Evolutionary conservation across 306 rosid genomes (phyloP).

Genomic region (barrel medic (Medicago truncatula)): DNA sequence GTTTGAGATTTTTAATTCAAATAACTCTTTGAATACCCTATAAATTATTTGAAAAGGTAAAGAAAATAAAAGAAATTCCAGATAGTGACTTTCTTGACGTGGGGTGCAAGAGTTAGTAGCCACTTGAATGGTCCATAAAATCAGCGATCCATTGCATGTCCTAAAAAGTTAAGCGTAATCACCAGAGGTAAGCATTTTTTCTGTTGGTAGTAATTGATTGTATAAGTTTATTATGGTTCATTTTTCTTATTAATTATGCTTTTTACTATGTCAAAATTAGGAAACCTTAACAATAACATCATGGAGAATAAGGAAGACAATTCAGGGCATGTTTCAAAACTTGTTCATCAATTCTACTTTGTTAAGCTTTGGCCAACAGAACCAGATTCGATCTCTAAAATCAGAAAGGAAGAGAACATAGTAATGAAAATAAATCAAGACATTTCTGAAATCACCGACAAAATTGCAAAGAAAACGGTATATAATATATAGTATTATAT

Average conservation of each 20-base stretch:
- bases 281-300: background rate
- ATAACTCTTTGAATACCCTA: background rate
- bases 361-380: conserved; percentile 41
- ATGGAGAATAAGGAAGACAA: conserved; percentile 30
- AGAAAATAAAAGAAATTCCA: background rate
- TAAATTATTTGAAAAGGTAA: background rate
- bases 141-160: background rate
- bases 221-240: background rate
- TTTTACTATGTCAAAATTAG: background rate
- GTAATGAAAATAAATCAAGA: conserved; percentile 22
- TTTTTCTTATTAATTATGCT: background rate
- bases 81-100: conserved; percentile 36
- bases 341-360: conserved; percentile 35
- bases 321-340: conserved; percentile 30
- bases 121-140: background rate
- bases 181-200: background rate
- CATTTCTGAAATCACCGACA: conserved; percentile 3
- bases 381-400: conserved; percentile 31
- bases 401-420: conserved; percentile 11
- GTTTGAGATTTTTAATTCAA: background rate
- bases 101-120: conserved; percentile 38
- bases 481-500: background rate
- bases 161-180: background rate
- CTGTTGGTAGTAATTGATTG: background rate
- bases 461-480: conserved; percentile 26